phyloP scores from a whole-genome alignment of 2,329 filamentous ascomycete species.

The Exophiala aquamarina region DNA sequence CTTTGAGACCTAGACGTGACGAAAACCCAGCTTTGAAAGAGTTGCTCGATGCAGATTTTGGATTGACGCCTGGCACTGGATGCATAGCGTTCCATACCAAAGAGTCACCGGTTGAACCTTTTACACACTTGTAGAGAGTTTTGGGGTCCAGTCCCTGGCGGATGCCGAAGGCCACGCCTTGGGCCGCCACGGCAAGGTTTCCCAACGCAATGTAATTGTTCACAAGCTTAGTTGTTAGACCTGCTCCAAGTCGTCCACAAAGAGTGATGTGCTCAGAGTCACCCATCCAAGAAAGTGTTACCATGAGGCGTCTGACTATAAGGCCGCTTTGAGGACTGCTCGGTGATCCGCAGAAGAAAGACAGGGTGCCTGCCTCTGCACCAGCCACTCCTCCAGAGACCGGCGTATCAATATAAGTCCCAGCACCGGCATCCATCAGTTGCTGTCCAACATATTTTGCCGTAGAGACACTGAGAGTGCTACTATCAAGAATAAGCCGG shows the following conservation, averaged over 20 bases:
- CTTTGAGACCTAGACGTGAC: neutral
- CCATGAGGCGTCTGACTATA: neutral
- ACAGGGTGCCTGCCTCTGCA: constrained; percentile 7
- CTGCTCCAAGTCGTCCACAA: neutral
- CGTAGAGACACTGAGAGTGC: constrained; percentile 11
- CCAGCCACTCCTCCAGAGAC: constrained; percentile 11
- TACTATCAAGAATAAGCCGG: constrained; percentile 14
- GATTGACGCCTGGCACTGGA: neutral
- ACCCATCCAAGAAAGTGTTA: neutral
- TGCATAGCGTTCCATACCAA: neutral
- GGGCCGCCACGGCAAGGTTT: neutral
- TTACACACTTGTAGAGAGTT: neutral
- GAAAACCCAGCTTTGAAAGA: neutral
- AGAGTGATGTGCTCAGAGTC: neutral
- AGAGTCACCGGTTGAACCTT: neutral
- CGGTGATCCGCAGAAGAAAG: constrained; percentile 3
- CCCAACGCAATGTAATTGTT: neutral
- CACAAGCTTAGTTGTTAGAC: neutral
- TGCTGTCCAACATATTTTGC: constrained; percentile 6
- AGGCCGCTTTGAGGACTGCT: neutral
- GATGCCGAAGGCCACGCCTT: neutral
- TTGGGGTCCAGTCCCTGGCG: neutral
- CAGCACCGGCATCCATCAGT: constrained; percentile 3
- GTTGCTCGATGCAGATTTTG: constrained; percentile 1
- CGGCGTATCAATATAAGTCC: constrained; percentile 12